phyloP scores from a whole-genome alignment of 495 filamentous ascomycete species.

The Neurospora intermedia region DNA sequence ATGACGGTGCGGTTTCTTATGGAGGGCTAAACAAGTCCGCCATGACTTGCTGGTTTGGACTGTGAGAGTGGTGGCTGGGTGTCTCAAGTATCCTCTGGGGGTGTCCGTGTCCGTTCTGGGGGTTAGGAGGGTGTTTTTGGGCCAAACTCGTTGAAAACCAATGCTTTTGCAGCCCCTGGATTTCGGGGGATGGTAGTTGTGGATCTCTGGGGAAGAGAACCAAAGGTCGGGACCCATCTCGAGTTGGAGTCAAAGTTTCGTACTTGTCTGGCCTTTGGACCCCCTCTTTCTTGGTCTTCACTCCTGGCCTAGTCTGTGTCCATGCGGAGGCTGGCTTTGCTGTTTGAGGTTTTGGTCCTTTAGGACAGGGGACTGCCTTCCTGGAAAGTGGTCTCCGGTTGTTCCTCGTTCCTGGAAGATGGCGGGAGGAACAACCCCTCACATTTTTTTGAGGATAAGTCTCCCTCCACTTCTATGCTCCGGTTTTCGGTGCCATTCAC shows the following conservation, averaged over 20 bases:
- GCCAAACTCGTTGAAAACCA: conserved; percentile 9
- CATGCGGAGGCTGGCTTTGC: conserved; percentile 15
- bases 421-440: conserved; percentile 43
- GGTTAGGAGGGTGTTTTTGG: neutral
- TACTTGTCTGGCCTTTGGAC: conserved; percentile 57
- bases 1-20: conserved; percentile 23
- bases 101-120: neutral
- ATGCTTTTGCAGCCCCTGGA: conserved; percentile 2
- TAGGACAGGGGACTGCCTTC: conserved; percentile 27
- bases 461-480: conserved; percentile 4
- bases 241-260: conserved; percentile 94
- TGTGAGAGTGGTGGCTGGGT: neutral
- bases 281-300: conserved; percentile 9
- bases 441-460: conserved; percentile 56
- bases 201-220: neutral
- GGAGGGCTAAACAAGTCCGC: neutral
- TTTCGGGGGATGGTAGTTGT: conserved; percentile 8
- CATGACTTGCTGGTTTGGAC: conserved; percentile 2
- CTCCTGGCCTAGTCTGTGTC: conserved; percentile 9
- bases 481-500: neutral
- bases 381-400: conserved; percentile 33
- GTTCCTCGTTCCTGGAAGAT: conserved; percentile 26
- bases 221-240: conserved; percentile 67
- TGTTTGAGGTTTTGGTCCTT: conserved; percentile 8
- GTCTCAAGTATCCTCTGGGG: conserved; percentile 5